phyloP scores from a whole-genome alignment of 192 early-diverging fungal species.

The Umbelopsis sp. region DNA sequence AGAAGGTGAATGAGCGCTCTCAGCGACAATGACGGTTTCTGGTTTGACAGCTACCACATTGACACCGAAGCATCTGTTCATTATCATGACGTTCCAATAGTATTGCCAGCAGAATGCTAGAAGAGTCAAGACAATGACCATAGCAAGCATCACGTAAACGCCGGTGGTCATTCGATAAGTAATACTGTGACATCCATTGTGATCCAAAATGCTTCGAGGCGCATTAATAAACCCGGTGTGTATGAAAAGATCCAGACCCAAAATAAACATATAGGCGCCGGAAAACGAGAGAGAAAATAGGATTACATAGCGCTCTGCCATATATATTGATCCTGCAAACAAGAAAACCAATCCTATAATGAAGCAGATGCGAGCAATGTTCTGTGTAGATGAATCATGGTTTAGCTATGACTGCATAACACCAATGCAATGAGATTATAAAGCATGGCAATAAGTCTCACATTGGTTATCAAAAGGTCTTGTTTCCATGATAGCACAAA shows the following conservation, averaged over 20 bases:
- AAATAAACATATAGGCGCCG: slow-evolving; percentile 47
- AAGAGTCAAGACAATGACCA: not conserved
- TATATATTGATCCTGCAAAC: not conserved
- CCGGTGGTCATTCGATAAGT: slow-evolving; percentile 4
- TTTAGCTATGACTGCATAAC: too few relatives aligned
- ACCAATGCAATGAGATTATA: not conserved
- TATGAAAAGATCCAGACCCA: slow-evolving; percentile 50
- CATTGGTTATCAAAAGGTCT: slow-evolving; percentile 10
- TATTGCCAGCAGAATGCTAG: slow-evolving; percentile 13
- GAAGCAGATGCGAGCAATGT: slow-evolving; percentile 16
- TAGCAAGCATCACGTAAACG: slow-evolving; percentile 4
- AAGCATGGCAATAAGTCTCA: not conserved
- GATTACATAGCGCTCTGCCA: slow-evolving; percentile 42
- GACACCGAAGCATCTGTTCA: slow-evolving; percentile 8
- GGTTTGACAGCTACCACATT: slow-evolving; percentile 12
- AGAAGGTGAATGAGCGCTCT: not conserved
- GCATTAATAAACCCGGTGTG: slow-evolving; percentile 45
- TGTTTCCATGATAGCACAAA: slow-evolving; percentile 14
- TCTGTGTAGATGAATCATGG: not conserved
- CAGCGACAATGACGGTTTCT: not conserved
- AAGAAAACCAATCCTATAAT: slow-evolving; percentile 11
- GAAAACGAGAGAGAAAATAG: slow-evolving; percentile 46
- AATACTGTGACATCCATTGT: not conserved
- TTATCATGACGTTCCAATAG: slow-evolving; percentile 10
- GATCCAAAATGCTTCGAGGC: slow-evolving; percentile 2